A percentile compares a stretch with the other conserved stretches of the same genome.
These are phyloP conservation scores for Didymella lethalis DNA, from an alignment of 2,329 filamentous ascomycete genomes.

Conservation along the genomic window DNA sequence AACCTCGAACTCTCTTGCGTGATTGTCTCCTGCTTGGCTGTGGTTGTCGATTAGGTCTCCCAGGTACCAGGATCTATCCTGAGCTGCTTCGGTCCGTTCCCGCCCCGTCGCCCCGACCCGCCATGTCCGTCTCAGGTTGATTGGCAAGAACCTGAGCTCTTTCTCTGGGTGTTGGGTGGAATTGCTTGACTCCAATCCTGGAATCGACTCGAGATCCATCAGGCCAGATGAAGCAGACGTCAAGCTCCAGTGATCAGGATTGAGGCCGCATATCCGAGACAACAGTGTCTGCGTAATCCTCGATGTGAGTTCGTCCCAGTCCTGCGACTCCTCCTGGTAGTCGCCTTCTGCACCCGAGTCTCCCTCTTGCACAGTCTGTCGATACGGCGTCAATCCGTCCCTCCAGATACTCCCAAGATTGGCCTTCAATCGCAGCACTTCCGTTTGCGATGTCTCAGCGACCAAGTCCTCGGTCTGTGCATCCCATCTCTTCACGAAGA, in stretches of 20 bases:
- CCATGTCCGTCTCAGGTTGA: conserved; percentile 70
- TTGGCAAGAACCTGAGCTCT: conserved; percentile 62
- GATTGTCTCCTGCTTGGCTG: conserved; percentile 43
- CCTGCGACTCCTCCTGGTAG: conserved; percentile 54
- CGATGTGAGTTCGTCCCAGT: conserved; percentile 63
- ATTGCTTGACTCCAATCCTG: conserved; percentile 57
- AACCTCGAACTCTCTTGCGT: conserved; percentile 43
- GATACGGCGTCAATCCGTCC: conserved; percentile 59
- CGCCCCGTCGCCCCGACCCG: conserved; percentile 66
- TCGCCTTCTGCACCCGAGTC: conserved; percentile 42
- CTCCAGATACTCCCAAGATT: conserved; percentile 66
- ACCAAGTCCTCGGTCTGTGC: conserved; percentile 56
- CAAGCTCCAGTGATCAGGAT: conserved; percentile 61
- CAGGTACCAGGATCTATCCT: conserved; percentile 69
- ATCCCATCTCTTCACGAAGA: conserved; percentile 67
- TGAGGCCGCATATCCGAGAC: conserved; percentile 58
- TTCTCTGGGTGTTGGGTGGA: conserved; percentile 46
- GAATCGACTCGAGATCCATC: conserved; percentile 66
- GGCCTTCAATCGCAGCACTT: conserved; percentile 60
- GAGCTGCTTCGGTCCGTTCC: conserved; percentile 68
- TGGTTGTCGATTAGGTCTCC: conserved; percentile 59
- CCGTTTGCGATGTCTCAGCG: conserved; percentile 52
- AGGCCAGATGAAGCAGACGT: conserved; percentile 65
- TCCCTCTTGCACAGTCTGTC: conserved; percentile 50
- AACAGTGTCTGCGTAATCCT: conserved; percentile 60